Conservation (phyloP, 1,284 basidiomycete species). For the Cryptococcus hybrid region DNA sequence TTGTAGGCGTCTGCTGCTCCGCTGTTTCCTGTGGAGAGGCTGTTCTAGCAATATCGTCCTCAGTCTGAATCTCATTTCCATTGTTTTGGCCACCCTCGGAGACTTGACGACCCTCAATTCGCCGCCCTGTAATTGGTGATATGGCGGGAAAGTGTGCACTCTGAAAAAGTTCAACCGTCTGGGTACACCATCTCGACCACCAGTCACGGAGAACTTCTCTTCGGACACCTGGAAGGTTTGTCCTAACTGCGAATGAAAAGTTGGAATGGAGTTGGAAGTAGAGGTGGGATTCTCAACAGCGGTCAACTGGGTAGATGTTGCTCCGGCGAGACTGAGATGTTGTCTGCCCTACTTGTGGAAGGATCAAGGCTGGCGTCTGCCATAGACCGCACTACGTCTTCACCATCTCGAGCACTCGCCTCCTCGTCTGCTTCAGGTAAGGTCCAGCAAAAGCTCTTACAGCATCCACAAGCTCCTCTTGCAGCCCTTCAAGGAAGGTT, state of each 20-base stretch:
- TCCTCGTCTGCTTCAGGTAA: slow-evolving; percentile 3
- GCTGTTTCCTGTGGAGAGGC: background rate
- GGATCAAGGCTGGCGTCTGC: background rate
- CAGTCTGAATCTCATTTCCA: background rate
- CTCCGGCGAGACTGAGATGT: background rate
- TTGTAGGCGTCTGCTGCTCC: too few species aligned
- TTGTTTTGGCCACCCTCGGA: background rate
- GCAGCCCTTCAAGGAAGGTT: slow-evolving; percentile 41
- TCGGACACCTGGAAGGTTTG: slow-evolving; percentile 23
- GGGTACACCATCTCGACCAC: slow-evolving; percentile 28
- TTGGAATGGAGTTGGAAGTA: slow-evolving; percentile 2
- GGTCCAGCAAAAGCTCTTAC: slow-evolving; percentile 38
- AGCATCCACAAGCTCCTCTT: slow-evolving; percentile 40
- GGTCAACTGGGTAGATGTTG: background rate
- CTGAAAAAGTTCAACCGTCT: slow-evolving; percentile 48
- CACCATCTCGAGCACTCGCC: slow-evolving; percentile 2
- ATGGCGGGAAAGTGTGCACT: slow-evolving; percentile 47
- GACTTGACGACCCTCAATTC: slow-evolving; percentile 5
- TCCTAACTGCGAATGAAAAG: slow-evolving; percentile 24
- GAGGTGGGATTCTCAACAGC: background rate
- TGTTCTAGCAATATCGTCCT: background rate
- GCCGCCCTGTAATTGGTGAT: slow-evolving; percentile 9
- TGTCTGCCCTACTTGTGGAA: background rate
- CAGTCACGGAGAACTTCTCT: slow-evolving; percentile 15
- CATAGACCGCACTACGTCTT: background rate